These are phyloP conservation scores for Chaetomium sp. DNA, from an alignment of 2,329 filamentous ascomycete species.

Conservation along the genomic window DNA sequence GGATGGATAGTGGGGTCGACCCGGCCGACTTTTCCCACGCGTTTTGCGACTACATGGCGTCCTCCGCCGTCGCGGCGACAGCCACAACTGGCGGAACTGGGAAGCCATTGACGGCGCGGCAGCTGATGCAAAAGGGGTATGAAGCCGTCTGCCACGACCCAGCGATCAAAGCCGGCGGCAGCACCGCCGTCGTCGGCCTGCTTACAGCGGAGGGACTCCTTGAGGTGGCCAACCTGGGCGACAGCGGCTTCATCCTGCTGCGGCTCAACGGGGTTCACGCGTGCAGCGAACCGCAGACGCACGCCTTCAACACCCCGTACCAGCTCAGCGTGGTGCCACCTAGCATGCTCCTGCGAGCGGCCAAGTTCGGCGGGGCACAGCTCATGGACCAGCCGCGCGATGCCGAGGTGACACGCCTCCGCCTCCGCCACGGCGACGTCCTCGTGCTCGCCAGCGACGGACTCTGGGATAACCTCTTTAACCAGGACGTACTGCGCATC, in stretches of 20 bases:
- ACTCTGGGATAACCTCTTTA: constrained; percentile 92
- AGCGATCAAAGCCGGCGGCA: constrained; percentile 77
- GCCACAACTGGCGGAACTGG: constrained; percentile 33
- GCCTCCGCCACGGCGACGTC: constrained; percentile 85
- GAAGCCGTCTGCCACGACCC: constrained; percentile 76
- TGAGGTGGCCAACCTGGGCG: constrained; percentile 90
- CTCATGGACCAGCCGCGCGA: constrained; percentile 83
- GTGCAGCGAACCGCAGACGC: constrained; percentile 83
- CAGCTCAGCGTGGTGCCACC: constrained; percentile 88
- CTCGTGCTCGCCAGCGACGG: constrained; percentile 94
- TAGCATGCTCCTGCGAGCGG: constrained; percentile 74
- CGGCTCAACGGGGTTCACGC: constrained; percentile 83
- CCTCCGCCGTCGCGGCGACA: constrained; percentile 64
- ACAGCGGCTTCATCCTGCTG: constrained; percentile 89
- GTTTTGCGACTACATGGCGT: constrained; percentile 90
- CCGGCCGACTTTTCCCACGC: constrained; percentile 94
- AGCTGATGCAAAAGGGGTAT: constrained; percentile 81
- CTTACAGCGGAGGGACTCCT: constrained; percentile 71
- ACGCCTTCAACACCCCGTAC: constrained; percentile 96
- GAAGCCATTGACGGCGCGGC: constrained; percentile 59
- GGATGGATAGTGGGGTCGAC: constrained; percentile 89
- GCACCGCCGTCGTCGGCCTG: constrained; percentile 87
- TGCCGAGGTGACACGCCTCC: constrained; percentile 75
- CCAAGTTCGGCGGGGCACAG: constrained; percentile 78
- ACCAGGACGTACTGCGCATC: constrained; percentile 82